Conservation (phyloP, 2,329 filamentous ascomycete genomes). For the Cordyceps fumosorosea region DNA sequence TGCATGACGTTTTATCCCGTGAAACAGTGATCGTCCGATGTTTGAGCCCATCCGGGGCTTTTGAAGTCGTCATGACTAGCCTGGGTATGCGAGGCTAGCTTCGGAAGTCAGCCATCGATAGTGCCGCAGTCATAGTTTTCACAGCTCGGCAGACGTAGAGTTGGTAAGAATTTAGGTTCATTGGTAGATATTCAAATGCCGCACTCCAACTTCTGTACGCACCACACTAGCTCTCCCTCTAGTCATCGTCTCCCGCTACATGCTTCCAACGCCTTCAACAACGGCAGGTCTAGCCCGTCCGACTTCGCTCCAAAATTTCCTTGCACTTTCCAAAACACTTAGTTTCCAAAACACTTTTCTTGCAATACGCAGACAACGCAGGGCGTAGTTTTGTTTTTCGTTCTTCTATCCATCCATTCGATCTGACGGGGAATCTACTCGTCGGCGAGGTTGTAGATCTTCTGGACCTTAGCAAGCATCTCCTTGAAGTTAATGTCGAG, state of each 20-base stretch:
- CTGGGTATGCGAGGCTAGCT: neutral
- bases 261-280: slow-evolving; percentile 4
- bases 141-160: no score
- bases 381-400: neutral
- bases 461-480: slow-evolving; percentile 51
- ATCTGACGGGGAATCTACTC: slow-evolving; percentile 14
- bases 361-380: neutral
- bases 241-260: neutral
- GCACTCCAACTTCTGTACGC: neutral
- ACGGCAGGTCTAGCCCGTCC: neutral
- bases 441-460: slow-evolving; percentile 54
- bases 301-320: neutral
- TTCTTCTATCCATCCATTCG: neutral
- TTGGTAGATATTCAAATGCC: neutral
- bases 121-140: neutral
- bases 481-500: slow-evolving; percentile 55
- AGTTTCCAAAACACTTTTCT: neutral
- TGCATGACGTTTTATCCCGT: neutral
- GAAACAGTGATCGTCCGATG: neutral
- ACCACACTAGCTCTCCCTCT: neutral
- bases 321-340: neutral
- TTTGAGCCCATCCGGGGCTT: neutral
- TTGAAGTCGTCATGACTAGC: neutral
- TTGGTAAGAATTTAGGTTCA: neutral
- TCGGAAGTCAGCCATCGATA: neutral